Evolutionary conservation across 441 rosid species (phyloP).

Genomic region (Adansonia rubrostipa): DNA sequence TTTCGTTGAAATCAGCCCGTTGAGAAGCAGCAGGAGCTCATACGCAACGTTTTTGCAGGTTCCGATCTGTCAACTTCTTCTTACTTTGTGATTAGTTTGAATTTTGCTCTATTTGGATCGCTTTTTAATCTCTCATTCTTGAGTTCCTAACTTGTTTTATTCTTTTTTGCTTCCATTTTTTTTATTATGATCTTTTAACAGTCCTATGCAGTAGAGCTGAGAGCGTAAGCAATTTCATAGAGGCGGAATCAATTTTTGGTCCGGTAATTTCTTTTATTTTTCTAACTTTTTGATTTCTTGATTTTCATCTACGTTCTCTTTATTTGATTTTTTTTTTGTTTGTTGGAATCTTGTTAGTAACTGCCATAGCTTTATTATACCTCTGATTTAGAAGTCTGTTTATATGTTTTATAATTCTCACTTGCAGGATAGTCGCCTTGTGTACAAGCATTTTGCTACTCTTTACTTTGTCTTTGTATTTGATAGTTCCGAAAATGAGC

Average conservation of each 20-base stretch:
- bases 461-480: slow-evolving; percentile 83
- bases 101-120: slow-evolving; percentile 5
- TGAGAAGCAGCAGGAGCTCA: slow-evolving; percentile 90
- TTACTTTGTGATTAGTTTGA: neutral
- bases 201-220: slow-evolving; percentile 89
- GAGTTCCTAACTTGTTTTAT: neutral
- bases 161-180: neutral
- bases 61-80: slow-evolving; percentile 23
- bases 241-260: slow-evolving; percentile 82
- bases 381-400: neutral
- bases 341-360: neutral
- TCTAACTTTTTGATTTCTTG: slow-evolving; percentile 1
- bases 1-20: slow-evolving; percentile 48
- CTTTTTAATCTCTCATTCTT: neutral
- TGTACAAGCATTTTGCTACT: slow-evolving; percentile 92
- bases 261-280: slow-evolving; percentile 51
- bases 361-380: neutral
- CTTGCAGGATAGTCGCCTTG: slow-evolving; percentile 76
- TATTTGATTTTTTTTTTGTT: neutral
- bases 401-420: slow-evolving; percentile 14
- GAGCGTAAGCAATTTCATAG: slow-evolving; percentile 88
- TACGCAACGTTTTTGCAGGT: slow-evolving; percentile 83
- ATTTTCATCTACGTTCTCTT: no score
- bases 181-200: slow-evolving; percentile 38
- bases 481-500: slow-evolving; percentile 91